phyloP scores from a whole-genome alignment of 2,329 filamentous ascomycete genomes.

The Calonectria hongkongensis region DNA sequence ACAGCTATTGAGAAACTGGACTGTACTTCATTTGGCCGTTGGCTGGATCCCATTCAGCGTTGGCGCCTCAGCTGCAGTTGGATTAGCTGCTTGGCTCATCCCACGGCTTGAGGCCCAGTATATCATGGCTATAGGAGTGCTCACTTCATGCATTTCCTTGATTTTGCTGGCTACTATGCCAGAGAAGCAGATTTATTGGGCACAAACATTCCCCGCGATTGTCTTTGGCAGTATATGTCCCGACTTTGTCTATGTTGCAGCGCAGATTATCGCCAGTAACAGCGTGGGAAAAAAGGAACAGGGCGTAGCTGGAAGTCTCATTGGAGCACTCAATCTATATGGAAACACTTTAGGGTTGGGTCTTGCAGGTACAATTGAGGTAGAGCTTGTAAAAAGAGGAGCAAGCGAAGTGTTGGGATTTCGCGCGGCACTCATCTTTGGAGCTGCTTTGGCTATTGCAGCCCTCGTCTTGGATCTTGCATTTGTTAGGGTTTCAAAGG shows the following conservation, averaged over 20 bases:
- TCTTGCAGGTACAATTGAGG: constrained; percentile 60
- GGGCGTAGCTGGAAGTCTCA: constrained; percentile 69
- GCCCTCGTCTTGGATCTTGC: constrained; percentile 1
- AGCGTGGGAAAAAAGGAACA: constrained; percentile 68
- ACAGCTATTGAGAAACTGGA: constrained; percentile 63
- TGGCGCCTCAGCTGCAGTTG: constrained; percentile 55
- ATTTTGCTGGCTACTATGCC: constrained; percentile 64
- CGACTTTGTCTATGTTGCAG: constrained; percentile 70
- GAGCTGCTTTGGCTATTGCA: background rate
- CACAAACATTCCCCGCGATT: constrained; percentile 63
- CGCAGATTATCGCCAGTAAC: constrained; percentile 73
- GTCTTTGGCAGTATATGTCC: constrained; percentile 62
- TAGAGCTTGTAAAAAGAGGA: constrained; percentile 39
- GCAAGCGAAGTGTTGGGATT: background rate
- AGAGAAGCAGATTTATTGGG: constrained; percentile 63
- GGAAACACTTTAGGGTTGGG: constrained; percentile 58
- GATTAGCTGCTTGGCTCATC: constrained; percentile 66
- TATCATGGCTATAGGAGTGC: constrained; percentile 67
- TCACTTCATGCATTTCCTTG: background rate
- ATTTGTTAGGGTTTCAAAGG: constrained; percentile 17
- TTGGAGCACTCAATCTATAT: constrained; percentile 63
- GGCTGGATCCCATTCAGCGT: constrained; percentile 64
- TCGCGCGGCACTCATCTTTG: background rate
- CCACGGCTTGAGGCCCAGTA: constrained; percentile 67
- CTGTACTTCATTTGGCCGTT: constrained; percentile 60